Conservation (phyloP, 1,284 basidiomycete species). For the Austroboletus olivaceoglutinosus region DNA sequence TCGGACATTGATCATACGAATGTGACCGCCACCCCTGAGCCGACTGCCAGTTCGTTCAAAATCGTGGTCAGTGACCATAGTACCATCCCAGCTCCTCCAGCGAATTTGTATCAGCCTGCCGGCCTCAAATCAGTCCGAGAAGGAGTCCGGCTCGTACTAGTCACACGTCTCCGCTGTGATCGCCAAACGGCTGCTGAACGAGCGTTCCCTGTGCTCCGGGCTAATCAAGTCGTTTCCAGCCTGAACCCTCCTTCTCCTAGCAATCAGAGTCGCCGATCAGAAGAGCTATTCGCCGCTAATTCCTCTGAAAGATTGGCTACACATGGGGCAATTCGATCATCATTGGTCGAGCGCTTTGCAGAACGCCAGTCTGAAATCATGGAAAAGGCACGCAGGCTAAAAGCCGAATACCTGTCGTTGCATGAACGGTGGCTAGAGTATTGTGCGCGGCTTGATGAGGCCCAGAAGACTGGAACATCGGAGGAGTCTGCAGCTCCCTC, state of each 20-base stretch:
- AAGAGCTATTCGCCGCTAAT: constrained; percentile 44
- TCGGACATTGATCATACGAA: constrained; percentile 12
- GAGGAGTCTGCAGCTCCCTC: constrained; percentile 48
- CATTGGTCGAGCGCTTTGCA: constrained; percentile 53
- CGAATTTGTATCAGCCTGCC: constrained; percentile 13
- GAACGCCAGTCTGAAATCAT: constrained; percentile 49
- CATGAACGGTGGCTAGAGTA: constrained; percentile 73
- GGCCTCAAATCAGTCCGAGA: constrained; percentile 51
- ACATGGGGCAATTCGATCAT: constrained; percentile 43
- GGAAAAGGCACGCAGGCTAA: constrained; percentile 57
- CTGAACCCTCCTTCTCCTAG: constrained; percentile 15
- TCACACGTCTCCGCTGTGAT: constrained; percentile 57
- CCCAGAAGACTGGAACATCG: constrained; percentile 28
- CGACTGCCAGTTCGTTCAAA: constrained; percentile 16
- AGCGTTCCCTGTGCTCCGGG: constrained; percentile 57
- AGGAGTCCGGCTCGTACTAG: constrained; percentile 59
- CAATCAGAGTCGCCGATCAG: constrained; percentile 39
- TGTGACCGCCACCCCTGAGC: constrained; percentile 7
- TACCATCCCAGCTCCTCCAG: constrained; percentile 8
- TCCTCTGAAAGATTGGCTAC: constrained; percentile 36
- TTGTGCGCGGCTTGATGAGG: constrained; percentile 62
- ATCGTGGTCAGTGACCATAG: constrained; percentile 36
- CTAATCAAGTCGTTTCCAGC: constrained; percentile 50
- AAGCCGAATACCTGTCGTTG: constrained; percentile 64
- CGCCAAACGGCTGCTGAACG: constrained; percentile 59